Conservation (phyloP, 495 filamentous ascomycete genomes). For the Trichoderma asperelloides region DNA sequence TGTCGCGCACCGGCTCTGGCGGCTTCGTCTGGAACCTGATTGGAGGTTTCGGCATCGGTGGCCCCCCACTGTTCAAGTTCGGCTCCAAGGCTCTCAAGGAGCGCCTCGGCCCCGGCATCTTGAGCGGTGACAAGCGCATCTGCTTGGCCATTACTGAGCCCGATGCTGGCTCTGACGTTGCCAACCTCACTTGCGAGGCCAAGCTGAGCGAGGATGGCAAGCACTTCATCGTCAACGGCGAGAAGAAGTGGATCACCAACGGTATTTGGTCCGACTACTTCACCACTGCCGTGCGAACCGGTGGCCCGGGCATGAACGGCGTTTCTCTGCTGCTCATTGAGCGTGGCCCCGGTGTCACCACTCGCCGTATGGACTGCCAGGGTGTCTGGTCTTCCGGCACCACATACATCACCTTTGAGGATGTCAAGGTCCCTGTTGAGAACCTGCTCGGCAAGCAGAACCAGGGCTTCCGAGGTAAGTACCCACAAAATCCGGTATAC, state of each 20-base stretch:
- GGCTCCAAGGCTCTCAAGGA: slow-evolving; percentile 87
- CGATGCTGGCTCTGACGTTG: slow-evolving; percentile 65
- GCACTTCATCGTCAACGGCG: slow-evolving; percentile 98
- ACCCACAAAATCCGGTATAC: slow-evolving; percentile 41
- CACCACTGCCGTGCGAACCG: slow-evolving; percentile 90
- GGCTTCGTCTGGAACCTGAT: slow-evolving; percentile 98
- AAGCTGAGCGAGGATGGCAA: slow-evolving; percentile 90
- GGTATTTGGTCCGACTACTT: slow-evolving; percentile 96
- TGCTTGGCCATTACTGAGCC: slow-evolving; percentile 56
- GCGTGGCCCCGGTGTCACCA: slow-evolving; percentile 76
- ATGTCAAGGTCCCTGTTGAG: slow-evolving; percentile 96
- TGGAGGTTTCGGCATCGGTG: slow-evolving; percentile 89
- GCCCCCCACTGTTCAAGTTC: slow-evolving; percentile 84
- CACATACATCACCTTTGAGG: slow-evolving; percentile 95
- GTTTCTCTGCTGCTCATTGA: slow-evolving; percentile 80
- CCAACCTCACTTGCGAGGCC: slow-evolving; percentile 89
- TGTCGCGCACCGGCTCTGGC: slow-evolving; percentile 79
- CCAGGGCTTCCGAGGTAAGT: slow-evolving; percentile 92
- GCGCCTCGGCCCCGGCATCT: slow-evolving; percentile 63
- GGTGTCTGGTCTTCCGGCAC: slow-evolving; percentile 93
- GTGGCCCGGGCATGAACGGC: slow-evolving; percentile 78
- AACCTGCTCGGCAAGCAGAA: slow-evolving; percentile 97
- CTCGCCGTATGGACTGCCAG: slow-evolving; percentile 95
- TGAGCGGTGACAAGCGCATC: slow-evolving; percentile 90
- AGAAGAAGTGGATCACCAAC: slow-evolving; percentile 99